Evolutionary conservation across 441 rosid species (phyloP).

Genomic region (Croton setiger): DNA sequence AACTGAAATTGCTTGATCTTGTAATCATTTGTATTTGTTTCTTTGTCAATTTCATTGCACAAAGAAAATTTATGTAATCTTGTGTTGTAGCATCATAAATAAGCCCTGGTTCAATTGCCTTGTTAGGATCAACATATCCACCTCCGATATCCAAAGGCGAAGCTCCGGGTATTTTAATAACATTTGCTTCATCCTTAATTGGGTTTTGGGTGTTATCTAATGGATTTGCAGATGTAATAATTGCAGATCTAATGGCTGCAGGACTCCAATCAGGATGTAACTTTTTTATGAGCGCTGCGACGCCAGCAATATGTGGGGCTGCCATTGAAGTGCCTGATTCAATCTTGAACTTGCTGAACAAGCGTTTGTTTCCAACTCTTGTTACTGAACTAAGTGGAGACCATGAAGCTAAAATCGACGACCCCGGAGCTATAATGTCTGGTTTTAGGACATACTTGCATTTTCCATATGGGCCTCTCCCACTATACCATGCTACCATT

Average conservation of each 20-base stretch:
- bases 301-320: constrained; percentile 69
- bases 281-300: constrained; percentile 62
- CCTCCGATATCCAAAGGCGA: constrained; percentile 60
- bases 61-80: constrained; percentile 57
- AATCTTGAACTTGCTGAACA: constrained; percentile 55
- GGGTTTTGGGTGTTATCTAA: constrained; percentile 42
- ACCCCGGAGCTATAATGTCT: constrained; percentile 65
- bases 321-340: constrained; percentile 79
- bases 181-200: constrained; percentile 48
- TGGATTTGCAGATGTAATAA: constrained; percentile 64
- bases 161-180: constrained; percentile 33
- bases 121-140: constrained; percentile 55
- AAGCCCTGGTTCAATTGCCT: constrained; percentile 66
- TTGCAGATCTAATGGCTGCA: constrained; percentile 65
- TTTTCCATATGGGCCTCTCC: constrained; percentile 62
- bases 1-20: constrained; percentile 31
- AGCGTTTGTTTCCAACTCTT: constrained; percentile 38
- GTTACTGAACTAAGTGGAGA: constrained; percentile 53
- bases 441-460: constrained; percentile 64
- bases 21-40: constrained; percentile 64
- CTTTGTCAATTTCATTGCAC: constrained; percentile 50
- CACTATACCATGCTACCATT: constrained; percentile 52
- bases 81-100: constrained; percentile 52
- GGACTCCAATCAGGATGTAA: constrained; percentile 72
- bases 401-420: constrained; percentile 63